These are phyloP conservation scores for Omphalotus guepiniiformis DNA, from an alignment of 768 basidiomycete genomes.

Conservation along the genomic window DNA sequence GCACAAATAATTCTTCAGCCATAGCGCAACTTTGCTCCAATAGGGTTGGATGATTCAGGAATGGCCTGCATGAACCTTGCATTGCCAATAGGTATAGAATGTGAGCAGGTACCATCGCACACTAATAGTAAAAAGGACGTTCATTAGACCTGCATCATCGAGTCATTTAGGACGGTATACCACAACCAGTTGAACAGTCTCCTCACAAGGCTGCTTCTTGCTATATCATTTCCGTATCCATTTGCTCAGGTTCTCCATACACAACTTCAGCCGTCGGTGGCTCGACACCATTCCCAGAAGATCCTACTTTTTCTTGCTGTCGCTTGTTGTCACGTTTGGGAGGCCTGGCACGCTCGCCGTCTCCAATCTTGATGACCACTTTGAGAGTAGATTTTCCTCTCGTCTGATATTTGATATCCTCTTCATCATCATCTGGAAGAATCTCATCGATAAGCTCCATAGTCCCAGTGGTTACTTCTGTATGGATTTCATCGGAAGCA, in stretches of 20 bases:
- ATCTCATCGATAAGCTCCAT: slow-evolving; percentile 78
- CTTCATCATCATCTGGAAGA: slow-evolving; percentile 68
- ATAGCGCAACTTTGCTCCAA: no score
- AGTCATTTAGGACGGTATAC: no score
- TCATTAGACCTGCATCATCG: no score
- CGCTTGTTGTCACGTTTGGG: neutral
- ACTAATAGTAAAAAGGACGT: no score
- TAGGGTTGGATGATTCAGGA: no score
- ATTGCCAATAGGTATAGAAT: no score
- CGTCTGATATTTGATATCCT: slow-evolving; percentile 60
- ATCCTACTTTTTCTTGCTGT: neutral
- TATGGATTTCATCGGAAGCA: slow-evolving; percentile 54
- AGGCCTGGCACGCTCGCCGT: slow-evolving; percentile 35
- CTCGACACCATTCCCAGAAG: neutral
- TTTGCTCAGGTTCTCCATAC: slow-evolving; percentile 32
- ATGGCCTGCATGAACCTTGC: no score
- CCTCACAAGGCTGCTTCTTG: no score
- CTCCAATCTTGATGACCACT: slow-evolving; percentile 57
- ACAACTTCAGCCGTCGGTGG: slow-evolving; percentile 13
- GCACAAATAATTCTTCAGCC: no score
- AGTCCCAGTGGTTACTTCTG: slow-evolving; percentile 63
- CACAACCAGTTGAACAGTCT: no score
- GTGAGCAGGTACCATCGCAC: no score
- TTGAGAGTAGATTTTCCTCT: slow-evolving; percentile 69
- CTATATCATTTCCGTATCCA: slow-evolving; percentile 30